Percentiles rank a stretch among this genome's conserved stretches.
These are phyloP conservation scores for Populus hybrid DNA, from an alignment of 441 rosid species.

Conservation along the genomic window DNA sequence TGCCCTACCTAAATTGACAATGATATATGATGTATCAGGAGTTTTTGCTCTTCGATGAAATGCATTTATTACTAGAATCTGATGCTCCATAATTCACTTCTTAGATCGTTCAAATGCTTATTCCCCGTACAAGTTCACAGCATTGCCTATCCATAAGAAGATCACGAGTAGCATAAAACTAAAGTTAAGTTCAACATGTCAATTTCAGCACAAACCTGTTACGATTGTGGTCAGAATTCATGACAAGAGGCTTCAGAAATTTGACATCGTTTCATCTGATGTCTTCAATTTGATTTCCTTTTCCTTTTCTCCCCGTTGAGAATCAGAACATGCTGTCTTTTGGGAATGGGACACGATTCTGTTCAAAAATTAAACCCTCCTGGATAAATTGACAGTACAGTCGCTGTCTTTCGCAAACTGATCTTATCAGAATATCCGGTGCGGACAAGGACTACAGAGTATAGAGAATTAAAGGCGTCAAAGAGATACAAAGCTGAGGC, in stretches of 20 bases:
- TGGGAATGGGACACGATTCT: background rate
- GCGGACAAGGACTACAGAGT: background rate
- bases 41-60: too few species aligned
- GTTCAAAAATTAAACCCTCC: background rate
- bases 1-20: too few species aligned
- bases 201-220: too few species aligned
- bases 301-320: background rate
- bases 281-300: background rate
- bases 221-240: background rate
- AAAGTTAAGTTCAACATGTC: too few species aligned
- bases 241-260: background rate
- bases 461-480: background rate
- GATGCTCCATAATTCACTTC: too few species aligned
- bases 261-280: background rate
- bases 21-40: too few species aligned
- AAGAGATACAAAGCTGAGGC: background rate
- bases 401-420: background rate
- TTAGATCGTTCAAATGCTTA: too few species aligned
- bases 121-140: too few species aligned
- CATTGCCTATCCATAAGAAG: too few species aligned
- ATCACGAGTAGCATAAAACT: too few species aligned
- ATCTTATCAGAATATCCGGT: background rate
- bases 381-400: background rate
- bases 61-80: too few species aligned
- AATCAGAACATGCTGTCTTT: background rate